A percentile compares a stretch with the other conserved stretches of the same genome.
phyloP scores from a whole-genome alignment of 2,329 filamentous ascomycete species.

The Fusarium tricinctum region DNA sequence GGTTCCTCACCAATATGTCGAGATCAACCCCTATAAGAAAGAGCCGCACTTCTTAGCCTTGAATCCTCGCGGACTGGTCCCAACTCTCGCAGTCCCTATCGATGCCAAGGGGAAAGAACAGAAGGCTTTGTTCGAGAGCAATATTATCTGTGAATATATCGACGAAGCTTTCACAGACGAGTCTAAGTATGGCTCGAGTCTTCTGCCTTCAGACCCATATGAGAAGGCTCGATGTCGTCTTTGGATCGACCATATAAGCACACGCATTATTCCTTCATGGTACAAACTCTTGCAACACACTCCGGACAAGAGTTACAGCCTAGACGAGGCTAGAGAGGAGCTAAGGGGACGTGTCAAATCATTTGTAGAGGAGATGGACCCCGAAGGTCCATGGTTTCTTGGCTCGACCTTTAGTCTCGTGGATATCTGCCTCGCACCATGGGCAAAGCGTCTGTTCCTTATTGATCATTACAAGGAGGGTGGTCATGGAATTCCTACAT shows the following conservation, averaged over 20 bases:
- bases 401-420: constrained; percentile 74
- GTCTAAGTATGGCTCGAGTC: constrained; percentile 56
- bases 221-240: constrained; percentile 74
- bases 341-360: constrained; percentile 71
- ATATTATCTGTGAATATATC: constrained; percentile 80
- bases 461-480: constrained; percentile 80
- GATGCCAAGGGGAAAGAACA: constrained; percentile 50
- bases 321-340: constrained; percentile 69
- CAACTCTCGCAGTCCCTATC: constrained; percentile 71
- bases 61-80: constrained; percentile 82
- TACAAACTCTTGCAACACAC: constrained; percentile 74
- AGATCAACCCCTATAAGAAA: constrained; percentile 85
- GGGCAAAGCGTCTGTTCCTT: constrained; percentile 78
- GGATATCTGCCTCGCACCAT: constrained; percentile 79
- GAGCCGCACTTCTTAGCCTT: constrained; percentile 75
- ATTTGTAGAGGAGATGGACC: constrained; percentile 73
- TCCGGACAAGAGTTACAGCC: constrained; percentile 60
- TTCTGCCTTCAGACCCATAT: constrained; percentile 75
- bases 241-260: constrained; percentile 81
- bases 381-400: constrained; percentile 72
- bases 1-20: constrained; percentile 80
- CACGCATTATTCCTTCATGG: constrained; percentile 76
- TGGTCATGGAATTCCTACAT: constrained; percentile 62
- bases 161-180: constrained; percentile 75
- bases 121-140: constrained; percentile 79